Evolutionary conservation across 2,329 filamentous ascomycete species (phyloP).

Genomic region (Neurospora sp.): DNA sequence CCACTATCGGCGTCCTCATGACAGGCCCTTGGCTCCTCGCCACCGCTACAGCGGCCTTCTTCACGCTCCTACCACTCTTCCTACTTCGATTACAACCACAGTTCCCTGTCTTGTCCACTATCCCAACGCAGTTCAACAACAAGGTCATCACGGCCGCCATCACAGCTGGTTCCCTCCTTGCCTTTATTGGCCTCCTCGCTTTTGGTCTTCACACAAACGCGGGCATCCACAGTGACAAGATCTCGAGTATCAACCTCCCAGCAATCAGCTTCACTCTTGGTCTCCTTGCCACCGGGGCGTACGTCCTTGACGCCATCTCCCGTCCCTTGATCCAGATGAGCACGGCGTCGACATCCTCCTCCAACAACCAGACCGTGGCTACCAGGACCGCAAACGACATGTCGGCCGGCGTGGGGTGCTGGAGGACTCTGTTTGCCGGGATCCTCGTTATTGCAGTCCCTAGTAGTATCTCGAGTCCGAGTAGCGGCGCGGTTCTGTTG

Average conservation of each 20-base stretch:
- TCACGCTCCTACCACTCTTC: constrained; percentile 22
- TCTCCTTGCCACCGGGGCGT: constrained; percentile 34
- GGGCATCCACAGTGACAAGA: constrained; percentile 8
- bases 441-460: constrained; percentile 35
- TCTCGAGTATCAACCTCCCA: constrained; percentile 23
- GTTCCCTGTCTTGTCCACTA: neutral
- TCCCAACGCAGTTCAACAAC: constrained; percentile 23
- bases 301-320: constrained; percentile 30
- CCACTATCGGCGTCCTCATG: constrained; percentile 35
- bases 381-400: constrained; percentile 39
- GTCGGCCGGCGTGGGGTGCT: constrained; percentile 31
- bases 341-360: constrained; percentile 36
- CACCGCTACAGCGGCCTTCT: constrained; percentile 22
- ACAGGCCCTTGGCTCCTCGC: constrained; percentile 34
- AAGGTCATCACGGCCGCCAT: constrained; percentile 26
- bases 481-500: constrained; percentile 19
- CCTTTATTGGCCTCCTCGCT: constrained; percentile 32
- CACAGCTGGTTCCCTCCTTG: constrained; percentile 27
- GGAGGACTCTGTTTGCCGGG: constrained; percentile 32
- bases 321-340: constrained; percentile 33
- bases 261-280: constrained; percentile 36
- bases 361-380: constrained; percentile 30
- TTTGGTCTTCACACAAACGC: constrained; percentile 34
- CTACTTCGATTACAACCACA: neutral
- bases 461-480: constrained; percentile 6